Conservation (phyloP, 805 yeast genomes). For the Nakazawaea ambrosiae region DNA sequence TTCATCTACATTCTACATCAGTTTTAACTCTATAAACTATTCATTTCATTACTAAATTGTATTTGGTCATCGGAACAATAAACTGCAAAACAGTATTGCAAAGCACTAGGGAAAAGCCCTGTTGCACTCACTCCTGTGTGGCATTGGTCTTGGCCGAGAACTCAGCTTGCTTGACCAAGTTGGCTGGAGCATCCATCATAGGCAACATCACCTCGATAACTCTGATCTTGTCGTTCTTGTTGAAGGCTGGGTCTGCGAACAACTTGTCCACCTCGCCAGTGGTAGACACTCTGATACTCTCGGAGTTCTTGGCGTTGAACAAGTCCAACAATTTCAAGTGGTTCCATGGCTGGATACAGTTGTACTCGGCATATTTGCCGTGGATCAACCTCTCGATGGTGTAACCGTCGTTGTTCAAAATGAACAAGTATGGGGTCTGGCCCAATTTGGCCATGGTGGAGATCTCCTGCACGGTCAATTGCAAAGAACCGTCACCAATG, state of each 20-base stretch:
- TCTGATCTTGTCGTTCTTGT: constrained; percentile 52
- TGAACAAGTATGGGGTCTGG: constrained; percentile 60
- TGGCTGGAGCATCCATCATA: constrained; percentile 62
- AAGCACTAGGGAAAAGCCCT: too few species aligned
- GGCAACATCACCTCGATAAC: constrained; percentile 63
- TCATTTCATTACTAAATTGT: too few species aligned
- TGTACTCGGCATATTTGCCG: constrained; percentile 58
- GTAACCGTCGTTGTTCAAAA: constrained; percentile 67
- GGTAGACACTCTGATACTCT: constrained; percentile 45
- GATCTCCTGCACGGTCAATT: constrained; percentile 68
- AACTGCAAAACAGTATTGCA: too few species aligned
- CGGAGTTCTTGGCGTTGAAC: constrained; percentile 50
- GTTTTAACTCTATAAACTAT: too few species aligned
- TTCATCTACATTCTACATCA: too few species aligned
- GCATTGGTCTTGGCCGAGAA: constrained; percentile 29
- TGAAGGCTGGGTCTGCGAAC: constrained; percentile 39
- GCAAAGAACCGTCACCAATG: constrained; percentile 73
- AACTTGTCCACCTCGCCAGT: constrained; percentile 52
- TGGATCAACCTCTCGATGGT: constrained; percentile 71
- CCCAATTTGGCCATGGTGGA: constrained; percentile 64
- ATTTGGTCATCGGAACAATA: too few species aligned
- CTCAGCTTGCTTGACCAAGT: constrained; percentile 62
- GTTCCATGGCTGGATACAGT: constrained; percentile 64
- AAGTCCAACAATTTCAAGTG: constrained; percentile 49
- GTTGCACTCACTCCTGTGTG: constrained; percentile 7